Base-by-base conservation (phyloP, 2,329 filamentous ascomycete species). In the Aspergillus pseudotamarii region DNA sequence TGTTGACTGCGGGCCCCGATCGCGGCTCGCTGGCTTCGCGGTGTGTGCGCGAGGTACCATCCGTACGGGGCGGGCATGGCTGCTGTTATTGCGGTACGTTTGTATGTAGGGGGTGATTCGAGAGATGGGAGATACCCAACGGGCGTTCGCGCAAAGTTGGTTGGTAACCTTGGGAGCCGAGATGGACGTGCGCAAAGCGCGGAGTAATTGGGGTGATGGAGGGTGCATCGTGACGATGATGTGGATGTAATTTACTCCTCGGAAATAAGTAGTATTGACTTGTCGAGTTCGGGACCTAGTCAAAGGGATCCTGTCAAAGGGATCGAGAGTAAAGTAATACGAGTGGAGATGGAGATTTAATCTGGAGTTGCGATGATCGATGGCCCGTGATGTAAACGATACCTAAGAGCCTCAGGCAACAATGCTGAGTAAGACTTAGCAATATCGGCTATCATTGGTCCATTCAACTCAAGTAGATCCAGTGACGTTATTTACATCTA, bases 1-100 rank as follows among this genome's bases (percentile, higher is more conserved):
- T 45, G 81, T 77, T 48, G 84, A 87, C n/a, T 79, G 73, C 0
- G 88, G 88, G 14, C 87, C 88, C 60, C 88, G 87, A 73, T 89
- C 86, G 71, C 78, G 83, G 34, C 80, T 79, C 51, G 70, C 69
- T 1, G 79, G 79, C 64, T 79, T 79, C 54, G 76, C 69, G 11
- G 74, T 68, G 58, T 78, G 75, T 0, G 70, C 58, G 53, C 73
- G 77, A 41, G 70, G 72, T 58, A 74, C 71, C 70, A 76, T 72
- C 54, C 73, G 76, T 23, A 73, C 61, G 41, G 73, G 71, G 6
- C 73, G 72, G 56, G 64, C 54, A 48, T 64, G 51, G 45, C 67
- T 69, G 68, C 71, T 76, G 61, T 69, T 71, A 61, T 69, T 66
- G 48, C 73, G 71, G 32, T 57, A 64, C 21, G 61, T 66, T 63